phyloP scores from a whole-genome alignment of 495 filamentous ascomycete species.

The Pyrenula massariospora region DNA sequence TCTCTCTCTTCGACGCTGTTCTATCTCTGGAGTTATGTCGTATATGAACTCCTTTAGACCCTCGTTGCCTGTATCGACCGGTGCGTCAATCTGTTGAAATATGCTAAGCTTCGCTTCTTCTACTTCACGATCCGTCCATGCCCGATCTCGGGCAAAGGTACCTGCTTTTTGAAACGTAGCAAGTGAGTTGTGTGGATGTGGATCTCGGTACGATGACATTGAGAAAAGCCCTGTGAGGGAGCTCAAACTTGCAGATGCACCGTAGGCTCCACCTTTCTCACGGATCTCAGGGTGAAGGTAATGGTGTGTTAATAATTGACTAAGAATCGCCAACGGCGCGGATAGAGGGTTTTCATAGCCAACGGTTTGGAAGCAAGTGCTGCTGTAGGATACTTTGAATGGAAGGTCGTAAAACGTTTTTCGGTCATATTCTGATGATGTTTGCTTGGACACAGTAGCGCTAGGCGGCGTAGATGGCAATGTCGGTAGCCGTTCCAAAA shows the following conservation, averaged over 20 bases:
- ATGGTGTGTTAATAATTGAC: constrained; percentile 92
- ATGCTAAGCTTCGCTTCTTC: constrained; percentile 93
- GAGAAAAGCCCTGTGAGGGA: constrained; percentile 76
- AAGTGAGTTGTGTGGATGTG: constrained; percentile 84
- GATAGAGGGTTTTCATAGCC: constrained; percentile 67
- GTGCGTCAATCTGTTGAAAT: constrained; percentile 93
- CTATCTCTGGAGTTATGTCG: constrained; percentile 80
- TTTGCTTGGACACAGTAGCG: constrained; percentile 17
- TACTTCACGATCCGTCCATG: constrained; percentile 78
- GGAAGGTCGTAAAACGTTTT: constrained; percentile 89
- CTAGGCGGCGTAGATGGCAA: constrained; percentile 34
- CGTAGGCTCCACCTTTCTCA: constrained; percentile 95
- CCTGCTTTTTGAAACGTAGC: constrained; percentile 77
- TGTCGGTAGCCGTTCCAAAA: constrained; percentile 57
- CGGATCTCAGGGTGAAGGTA: constrained; percentile 95
- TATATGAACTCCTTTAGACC: constrained; percentile 77
- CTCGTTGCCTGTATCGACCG: constrained; percentile 74
- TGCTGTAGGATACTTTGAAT: constrained; percentile 93
- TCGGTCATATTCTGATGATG: constrained; percentile 24
- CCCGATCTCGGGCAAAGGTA: constrained; percentile 67
- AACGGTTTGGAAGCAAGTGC: constrained; percentile 66
- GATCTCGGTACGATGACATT: constrained; percentile 93
- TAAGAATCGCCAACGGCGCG: constrained; percentile 74
- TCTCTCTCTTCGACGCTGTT: constrained; percentile 71
- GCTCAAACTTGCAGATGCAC: constrained; percentile 75